A percentile compares a stretch with the other conserved stretches of the same genome.
Conservation (phyloP, 306 rosid species). For the Lathyrus aphaca region DNA sequence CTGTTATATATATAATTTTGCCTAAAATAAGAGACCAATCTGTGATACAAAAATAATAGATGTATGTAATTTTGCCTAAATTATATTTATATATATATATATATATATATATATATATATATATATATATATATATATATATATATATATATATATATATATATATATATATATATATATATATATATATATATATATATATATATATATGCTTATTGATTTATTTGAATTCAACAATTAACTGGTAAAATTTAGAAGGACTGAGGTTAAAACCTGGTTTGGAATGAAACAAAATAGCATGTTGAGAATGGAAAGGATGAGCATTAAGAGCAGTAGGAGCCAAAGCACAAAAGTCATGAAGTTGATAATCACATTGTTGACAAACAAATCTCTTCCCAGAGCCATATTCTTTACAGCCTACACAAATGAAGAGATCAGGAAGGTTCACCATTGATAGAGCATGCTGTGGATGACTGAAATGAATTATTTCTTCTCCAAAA, state of each 20-base stretch:
- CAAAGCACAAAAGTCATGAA: conserved; percentile 82
- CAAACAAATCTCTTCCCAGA: conserved; percentile 80
- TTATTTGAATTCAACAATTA: not conserved
- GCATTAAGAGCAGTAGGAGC: conserved; percentile 71
- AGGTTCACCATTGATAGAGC: conserved; percentile 53
- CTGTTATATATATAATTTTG: too few relatives aligned
- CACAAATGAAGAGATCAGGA: conserved; percentile 64
- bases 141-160: too few relatives aligned
- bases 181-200: too few relatives aligned
- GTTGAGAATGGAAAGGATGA: conserved; percentile 85
- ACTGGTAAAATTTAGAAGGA: not conserved
- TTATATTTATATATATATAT: too few relatives aligned
- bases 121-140: too few relatives aligned
- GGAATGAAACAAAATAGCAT: conserved; percentile 61
- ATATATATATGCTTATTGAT: too few relatives aligned
- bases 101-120: too few relatives aligned
- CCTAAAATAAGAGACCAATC: too few relatives aligned
- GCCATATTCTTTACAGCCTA: conserved; percentile 78
- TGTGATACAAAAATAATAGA: too few relatives aligned
- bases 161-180: too few relatives aligned
- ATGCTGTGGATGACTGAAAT: conserved; percentile 77
- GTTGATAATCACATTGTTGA: conserved; percentile 71
- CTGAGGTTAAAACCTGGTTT: conserved; percentile 55
- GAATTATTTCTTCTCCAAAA: conserved; percentile 64
- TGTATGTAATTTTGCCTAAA: too few relatives aligned